Evolutionary conservation across 495 filamentous ascomycete genomes (phyloP).

Genomic region (Penicillium odoratum): DNA sequence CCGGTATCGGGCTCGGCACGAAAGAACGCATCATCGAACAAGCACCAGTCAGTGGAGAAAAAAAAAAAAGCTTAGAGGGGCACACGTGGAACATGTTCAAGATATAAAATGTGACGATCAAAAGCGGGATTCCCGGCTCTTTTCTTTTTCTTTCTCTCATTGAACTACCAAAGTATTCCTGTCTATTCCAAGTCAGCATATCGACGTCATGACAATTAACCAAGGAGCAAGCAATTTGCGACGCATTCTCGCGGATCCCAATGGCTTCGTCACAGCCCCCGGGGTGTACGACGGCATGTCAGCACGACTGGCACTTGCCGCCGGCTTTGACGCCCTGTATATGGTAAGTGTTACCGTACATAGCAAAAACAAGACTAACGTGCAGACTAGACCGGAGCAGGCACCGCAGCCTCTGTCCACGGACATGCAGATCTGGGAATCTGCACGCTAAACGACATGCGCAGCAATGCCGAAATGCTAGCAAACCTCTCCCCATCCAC

Average conservation of each 20-base stretch:
- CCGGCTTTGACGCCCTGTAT: conserved; percentile 65
- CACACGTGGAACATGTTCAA: not conserved
- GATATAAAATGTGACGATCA: not conserved
- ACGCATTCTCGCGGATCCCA: conserved; percentile 29
- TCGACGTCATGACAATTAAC: conserved; percentile 29
- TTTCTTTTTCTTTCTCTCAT: not conserved
- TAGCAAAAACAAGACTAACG: conserved; percentile 37
- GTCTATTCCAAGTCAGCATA: conserved; percentile 1
- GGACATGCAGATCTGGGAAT: conserved; percentile 68
- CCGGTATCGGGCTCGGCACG: conserved; percentile 21
- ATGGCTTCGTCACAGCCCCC: conserved; percentile 52
- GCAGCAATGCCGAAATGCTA: conserved; percentile 45
- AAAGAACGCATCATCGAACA: conserved; percentile 18
- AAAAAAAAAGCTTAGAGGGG: not conserved
- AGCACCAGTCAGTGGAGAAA: conserved; percentile 10
- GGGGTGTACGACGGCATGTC: conserved; percentile 72
- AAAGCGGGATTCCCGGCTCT: not conserved
- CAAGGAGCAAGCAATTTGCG: conserved; percentile 35
- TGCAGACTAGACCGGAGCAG: conserved; percentile 59
- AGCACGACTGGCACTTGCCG: conserved; percentile 60
- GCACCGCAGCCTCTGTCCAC: conserved; percentile 64
- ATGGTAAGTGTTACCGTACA: conserved; percentile 61
- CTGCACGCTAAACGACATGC: conserved; percentile 50
- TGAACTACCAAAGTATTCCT: not conserved
- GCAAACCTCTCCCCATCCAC: conserved; percentile 40